phyloP scores from a whole-genome alignment of 305 asterid species.

The Fraxinus xanthoxyloides region DNA sequence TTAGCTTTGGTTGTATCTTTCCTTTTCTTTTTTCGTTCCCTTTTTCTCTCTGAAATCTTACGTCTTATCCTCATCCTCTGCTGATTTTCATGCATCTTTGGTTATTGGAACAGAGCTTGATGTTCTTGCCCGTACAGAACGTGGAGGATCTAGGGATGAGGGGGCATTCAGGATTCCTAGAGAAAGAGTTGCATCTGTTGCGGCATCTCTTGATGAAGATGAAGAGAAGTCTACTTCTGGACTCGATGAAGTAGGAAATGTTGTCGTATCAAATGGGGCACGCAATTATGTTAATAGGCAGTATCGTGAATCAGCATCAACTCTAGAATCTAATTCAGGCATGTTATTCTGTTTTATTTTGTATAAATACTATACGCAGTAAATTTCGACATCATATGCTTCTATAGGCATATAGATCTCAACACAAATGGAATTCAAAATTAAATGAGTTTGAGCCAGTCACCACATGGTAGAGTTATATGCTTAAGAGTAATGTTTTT shows the following conservation, averaged over 20 bases:
- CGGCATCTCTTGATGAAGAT: conserved; percentile 63
- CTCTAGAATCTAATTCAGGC: conserved; percentile 56
- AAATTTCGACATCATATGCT: not conserved
- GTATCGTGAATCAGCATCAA: conserved; percentile 65
- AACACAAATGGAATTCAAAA: not conserved
- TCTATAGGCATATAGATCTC: not conserved
- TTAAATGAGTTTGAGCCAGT: not conserved
- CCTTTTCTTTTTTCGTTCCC: not conserved
- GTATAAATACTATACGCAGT: not conserved
- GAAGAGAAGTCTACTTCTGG: conserved; percentile 52
- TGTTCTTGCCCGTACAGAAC: conserved; percentile 60
- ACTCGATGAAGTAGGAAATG: conserved; percentile 51
- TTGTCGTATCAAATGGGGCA: conserved; percentile 24
- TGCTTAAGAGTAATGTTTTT: not conserved
- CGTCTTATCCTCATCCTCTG: not conserved
- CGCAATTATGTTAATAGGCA: conserved; percentile 38
- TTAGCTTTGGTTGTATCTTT: not conserved
- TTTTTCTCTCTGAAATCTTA: not conserved
- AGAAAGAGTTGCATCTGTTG: conserved; percentile 62
- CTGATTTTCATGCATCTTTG: not conserved
- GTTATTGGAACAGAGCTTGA: conserved; percentile 62
- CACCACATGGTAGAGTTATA: not conserved
- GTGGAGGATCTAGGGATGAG: conserved; percentile 44
- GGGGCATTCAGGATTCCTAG: conserved; percentile 68
- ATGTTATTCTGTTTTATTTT: conserved; percentile 8